A percentile compares a stretch with the other conserved stretches of the same genome.
phyloP scores from a whole-genome alignment of 192 early-diverging fungal species.

The Podila epicladia region DNA sequence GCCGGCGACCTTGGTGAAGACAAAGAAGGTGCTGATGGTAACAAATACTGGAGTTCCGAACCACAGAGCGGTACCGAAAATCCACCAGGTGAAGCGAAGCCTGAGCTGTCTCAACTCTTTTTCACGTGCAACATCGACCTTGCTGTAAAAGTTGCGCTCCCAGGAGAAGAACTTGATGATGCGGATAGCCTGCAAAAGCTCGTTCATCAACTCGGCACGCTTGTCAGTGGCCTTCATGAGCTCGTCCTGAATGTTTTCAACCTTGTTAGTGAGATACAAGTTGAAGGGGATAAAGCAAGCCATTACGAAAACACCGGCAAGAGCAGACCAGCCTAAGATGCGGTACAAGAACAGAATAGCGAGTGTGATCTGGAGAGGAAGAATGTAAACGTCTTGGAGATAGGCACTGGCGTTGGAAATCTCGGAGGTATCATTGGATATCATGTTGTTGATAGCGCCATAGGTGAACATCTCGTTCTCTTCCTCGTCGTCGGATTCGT shows the following conservation, averaged over 20 bases:
- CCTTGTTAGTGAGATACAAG: constrained; percentile 54
- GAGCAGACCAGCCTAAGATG: constrained; percentile 82
- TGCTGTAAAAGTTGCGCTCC: constrained; percentile 49
- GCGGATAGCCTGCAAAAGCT: constrained; percentile 62
- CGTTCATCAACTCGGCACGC: constrained; percentile 70
- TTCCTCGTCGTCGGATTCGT: constrained; percentile 41
- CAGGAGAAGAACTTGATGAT: constrained; percentile 51
- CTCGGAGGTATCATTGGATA: constrained; percentile 55
- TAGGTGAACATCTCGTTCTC: constrained; percentile 48
- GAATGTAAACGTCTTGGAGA: constrained; percentile 63
- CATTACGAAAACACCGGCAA: constrained; percentile 81
- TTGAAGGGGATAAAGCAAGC: constrained; percentile 60
- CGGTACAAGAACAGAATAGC: constrained; percentile 76
- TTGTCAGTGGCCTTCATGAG: constrained; percentile 71
- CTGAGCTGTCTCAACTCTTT: constrained; percentile 45
- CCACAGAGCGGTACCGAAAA: constrained; percentile 48
- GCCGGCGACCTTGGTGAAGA: constrained; percentile 63
- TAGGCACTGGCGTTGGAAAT: constrained; percentile 55
- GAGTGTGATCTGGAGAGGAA: constrained; percentile 72
- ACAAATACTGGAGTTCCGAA: constrained; percentile 57
- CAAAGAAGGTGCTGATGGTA: constrained; percentile 60
- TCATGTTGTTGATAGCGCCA: constrained; percentile 51
- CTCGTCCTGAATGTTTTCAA: constrained; percentile 66
- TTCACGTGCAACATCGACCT: constrained; percentile 44
- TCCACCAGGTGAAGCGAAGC: constrained; percentile 50